These are phyloP conservation scores for Colletotrichum limetticola DNA, from an alignment of 2,329 filamentous ascomycete species.

Conservation along the genomic window DNA sequence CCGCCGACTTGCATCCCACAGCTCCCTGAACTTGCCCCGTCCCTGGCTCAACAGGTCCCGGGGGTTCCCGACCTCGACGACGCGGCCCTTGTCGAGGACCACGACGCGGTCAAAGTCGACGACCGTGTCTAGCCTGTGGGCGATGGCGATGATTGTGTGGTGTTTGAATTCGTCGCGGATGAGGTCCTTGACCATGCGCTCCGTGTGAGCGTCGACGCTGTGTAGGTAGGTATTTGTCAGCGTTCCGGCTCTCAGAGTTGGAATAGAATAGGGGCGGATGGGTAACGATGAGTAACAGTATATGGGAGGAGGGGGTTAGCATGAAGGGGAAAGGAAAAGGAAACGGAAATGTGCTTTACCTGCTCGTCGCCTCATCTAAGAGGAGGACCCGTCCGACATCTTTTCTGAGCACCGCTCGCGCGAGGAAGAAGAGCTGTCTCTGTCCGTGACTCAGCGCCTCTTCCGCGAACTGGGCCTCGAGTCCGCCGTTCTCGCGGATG, in stretches of 20 bases:
- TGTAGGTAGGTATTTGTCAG: background rate
- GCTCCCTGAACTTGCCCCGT: slow-evolving; percentile 21
- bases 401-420: slow-evolving; percentile 44
- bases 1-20: slow-evolving; percentile 23
- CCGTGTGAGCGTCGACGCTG: slow-evolving; percentile 48
- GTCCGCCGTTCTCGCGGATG: slow-evolving; percentile 39
- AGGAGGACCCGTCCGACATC: slow-evolving; percentile 53
- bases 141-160: slow-evolving; percentile 64
- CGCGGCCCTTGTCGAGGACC: slow-evolving; percentile 33
- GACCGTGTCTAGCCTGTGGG: slow-evolving; percentile 55
- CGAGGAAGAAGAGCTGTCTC: slow-evolving; percentile 45
- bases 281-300: too few species aligned
- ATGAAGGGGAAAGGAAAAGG: too few species aligned
- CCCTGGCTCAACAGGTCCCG: slow-evolving; percentile 13
- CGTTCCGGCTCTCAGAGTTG: background rate
- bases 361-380: slow-evolving; percentile 52
- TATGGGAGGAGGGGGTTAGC: too few species aligned
- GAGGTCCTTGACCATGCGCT: slow-evolving; percentile 45
- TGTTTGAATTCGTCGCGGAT: slow-evolving; percentile 44
- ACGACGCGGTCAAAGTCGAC: slow-evolving; percentile 44
- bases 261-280: too few species aligned
- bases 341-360: slow-evolving; percentile 37
- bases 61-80: slow-evolving; percentile 30
- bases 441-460: slow-evolving; percentile 47
- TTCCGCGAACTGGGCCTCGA: slow-evolving; percentile 39